phyloP scores from a whole-genome alignment of 2,329 filamentous ascomycete genomes.

The Aspergillus sp. region DNA sequence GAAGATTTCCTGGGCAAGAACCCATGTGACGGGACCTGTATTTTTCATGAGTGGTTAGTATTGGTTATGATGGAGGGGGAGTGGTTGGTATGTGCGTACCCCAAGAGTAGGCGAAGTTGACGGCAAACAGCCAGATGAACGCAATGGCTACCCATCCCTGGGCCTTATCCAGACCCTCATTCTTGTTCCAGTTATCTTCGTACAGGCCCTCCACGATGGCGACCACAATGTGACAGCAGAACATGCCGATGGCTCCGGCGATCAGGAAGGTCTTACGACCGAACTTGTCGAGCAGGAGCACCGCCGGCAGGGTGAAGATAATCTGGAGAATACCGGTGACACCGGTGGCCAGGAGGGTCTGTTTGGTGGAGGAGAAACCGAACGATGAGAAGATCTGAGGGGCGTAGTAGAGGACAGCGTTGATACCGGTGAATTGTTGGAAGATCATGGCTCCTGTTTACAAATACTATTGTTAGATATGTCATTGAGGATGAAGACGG shows the following conservation, averaged over 20 bases:
- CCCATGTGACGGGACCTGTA: slow-evolving; percentile 43
- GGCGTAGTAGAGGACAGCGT: slow-evolving; percentile 45
- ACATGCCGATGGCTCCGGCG: slow-evolving; percentile 66
- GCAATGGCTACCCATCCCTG: slow-evolving; percentile 69
- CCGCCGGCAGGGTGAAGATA: slow-evolving; percentile 39
- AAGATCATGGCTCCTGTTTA: slow-evolving; percentile 36
- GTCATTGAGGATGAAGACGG: background rate
- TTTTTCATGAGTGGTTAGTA: background rate
- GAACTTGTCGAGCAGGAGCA: slow-evolving; percentile 41
- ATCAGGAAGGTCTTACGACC: slow-evolving; percentile 41
- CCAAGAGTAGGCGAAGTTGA: slow-evolving; percentile 43
- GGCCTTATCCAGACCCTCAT: slow-evolving; percentile 47
- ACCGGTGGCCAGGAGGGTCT: slow-evolving; percentile 29
- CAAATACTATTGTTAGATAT: slow-evolving; percentile 44
- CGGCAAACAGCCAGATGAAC: slow-evolving; percentile 63
- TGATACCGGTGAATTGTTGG: slow-evolving; percentile 55
- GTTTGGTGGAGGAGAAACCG: slow-evolving; percentile 28
- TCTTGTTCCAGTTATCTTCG: slow-evolving; percentile 55
- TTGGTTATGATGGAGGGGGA: background rate
- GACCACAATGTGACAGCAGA: slow-evolving; percentile 69
- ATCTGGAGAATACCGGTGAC: slow-evolving; percentile 37
- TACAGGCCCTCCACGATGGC: slow-evolving; percentile 54
- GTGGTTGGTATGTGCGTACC: slow-evolving; percentile 21
- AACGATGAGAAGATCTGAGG: slow-evolving; percentile 33
- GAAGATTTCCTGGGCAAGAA: slow-evolving; percentile 54